These are phyloP conservation scores for Candida krabiensis DNA, from an alignment of 805 yeast genomes.

Conservation along the genomic window DNA sequence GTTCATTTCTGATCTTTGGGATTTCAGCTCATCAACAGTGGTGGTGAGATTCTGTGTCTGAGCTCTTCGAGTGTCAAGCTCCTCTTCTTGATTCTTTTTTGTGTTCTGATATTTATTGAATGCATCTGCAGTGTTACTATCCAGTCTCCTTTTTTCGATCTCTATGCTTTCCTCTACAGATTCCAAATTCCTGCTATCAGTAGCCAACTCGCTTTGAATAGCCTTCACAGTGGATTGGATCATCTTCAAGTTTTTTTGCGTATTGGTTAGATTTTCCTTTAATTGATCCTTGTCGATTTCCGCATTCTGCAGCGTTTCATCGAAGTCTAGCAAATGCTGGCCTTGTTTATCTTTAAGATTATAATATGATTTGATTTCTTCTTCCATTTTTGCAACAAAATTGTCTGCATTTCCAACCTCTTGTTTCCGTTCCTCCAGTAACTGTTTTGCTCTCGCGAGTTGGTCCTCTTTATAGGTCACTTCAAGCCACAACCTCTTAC, in stretches of 20 bases:
- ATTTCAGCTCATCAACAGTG: slow-evolving; percentile 9
- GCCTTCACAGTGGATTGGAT: slow-evolving; percentile 25
- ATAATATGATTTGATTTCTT: slow-evolving; percentile 2
- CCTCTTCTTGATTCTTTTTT: slow-evolving; percentile 18
- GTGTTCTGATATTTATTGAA: slow-evolving; percentile 32
- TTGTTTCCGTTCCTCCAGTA: slow-evolving; percentile 16
- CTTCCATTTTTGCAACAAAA: slow-evolving; percentile 17
- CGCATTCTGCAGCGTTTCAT: slow-evolving; percentile 11
- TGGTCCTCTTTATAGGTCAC: slow-evolving; percentile 29
- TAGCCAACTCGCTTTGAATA: slow-evolving; percentile 17
- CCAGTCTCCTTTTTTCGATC: slow-evolving; percentile 40
- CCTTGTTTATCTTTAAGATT: slow-evolving; percentile 21
- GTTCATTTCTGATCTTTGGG: slow-evolving; percentile 14
- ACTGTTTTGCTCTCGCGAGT: slow-evolving; percentile 19
- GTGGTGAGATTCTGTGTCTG: slow-evolving; percentile 13
- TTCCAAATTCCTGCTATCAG: slow-evolving; percentile 15
- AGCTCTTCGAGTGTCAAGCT: slow-evolving; percentile 13
- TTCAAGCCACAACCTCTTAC: slow-evolving; percentile 51
- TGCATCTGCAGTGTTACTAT: slow-evolving; percentile 43
- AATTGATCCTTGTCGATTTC: slow-evolving; percentile 13
- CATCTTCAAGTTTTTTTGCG: slow-evolving; percentile 21
- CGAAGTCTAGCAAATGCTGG: slow-evolving; percentile 14
- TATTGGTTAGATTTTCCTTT: slow-evolving; percentile 19
- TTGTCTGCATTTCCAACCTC: slow-evolving; percentile 20
- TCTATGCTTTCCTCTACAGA: slow-evolving; percentile 27